Percentiles rank a stretch among this genome's conserved stretches.
Evolutionary conservation across 768 basidiomycete genomes (phyloP).

Genomic region (Termitomyces sp.): DNA sequence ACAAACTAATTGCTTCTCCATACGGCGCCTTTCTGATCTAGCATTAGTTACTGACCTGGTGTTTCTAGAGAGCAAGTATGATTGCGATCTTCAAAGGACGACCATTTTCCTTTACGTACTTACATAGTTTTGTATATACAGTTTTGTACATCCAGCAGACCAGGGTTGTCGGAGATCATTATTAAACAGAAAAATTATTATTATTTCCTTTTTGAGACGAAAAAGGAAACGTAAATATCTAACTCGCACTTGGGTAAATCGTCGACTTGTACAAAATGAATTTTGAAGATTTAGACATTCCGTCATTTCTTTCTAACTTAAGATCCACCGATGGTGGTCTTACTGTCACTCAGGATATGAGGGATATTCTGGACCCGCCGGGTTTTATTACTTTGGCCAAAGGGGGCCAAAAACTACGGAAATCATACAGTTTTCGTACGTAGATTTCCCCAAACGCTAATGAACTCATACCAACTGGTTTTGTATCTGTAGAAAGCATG

Average conservation of each 20-base stretch:
- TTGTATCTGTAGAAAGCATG: slow-evolving; percentile 16
- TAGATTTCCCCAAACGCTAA: background rate
- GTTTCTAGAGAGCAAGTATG: no score
- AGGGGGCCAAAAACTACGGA: background rate
- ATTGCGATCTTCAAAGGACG: no score
- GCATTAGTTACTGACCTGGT: slow-evolving; percentile 11
- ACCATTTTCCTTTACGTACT: no score
- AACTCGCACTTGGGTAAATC: background rate
- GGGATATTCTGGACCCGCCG: background rate
- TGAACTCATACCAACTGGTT: background rate
- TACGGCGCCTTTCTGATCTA: no score
- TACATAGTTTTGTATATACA: no score
- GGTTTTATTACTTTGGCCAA: background rate
- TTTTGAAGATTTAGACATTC: background rate
- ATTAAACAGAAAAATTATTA: background rate
- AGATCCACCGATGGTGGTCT: background rate
- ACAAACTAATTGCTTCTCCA: no score
- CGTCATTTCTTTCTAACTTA: background rate
- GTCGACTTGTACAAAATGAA: background rate
- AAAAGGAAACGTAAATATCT: background rate
- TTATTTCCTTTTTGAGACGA: background rate
- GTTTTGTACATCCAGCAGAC: no score
- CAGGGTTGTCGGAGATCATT: no score
- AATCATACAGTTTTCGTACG: slow-evolving; percentile 21
- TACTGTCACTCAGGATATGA: background rate